phyloP scores from a whole-genome alignment of 352 stramenopile species.

The Blastocystis sp. region DNA sequence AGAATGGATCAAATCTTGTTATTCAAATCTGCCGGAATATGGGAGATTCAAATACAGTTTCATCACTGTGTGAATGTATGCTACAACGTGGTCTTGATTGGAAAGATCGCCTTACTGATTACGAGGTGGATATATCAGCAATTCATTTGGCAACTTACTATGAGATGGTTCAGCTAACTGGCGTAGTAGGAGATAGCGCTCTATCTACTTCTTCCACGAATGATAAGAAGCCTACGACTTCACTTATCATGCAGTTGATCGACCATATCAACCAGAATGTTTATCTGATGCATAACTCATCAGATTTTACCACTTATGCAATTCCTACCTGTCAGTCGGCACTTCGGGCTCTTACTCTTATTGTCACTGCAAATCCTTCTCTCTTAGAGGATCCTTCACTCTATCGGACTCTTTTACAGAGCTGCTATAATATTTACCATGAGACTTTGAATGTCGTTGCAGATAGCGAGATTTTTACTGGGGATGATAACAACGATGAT shows the following conservation, averaged over 20 bases:
- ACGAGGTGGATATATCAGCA: conserved; percentile 42
- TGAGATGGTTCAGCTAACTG: neutral
- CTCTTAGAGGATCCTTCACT: neutral
- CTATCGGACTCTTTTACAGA: neutral
- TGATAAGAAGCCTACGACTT: neutral
- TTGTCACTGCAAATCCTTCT: neutral
- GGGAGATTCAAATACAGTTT: neutral
- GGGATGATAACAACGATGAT: neutral
- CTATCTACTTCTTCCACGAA: neutral
- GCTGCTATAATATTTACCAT: neutral
- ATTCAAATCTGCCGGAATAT: neutral
- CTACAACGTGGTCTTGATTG: neutral
- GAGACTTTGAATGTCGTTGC: conserved; percentile 2
- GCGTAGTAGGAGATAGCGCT: too few species aligned
- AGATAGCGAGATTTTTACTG: neutral
- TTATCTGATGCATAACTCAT: neutral
- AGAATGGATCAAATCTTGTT: neutral
- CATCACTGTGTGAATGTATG: neutral
- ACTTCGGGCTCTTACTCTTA: neutral
- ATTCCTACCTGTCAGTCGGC: neutral
- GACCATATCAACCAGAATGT: neutral
- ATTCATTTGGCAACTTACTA: neutral
- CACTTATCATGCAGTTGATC: neutral
- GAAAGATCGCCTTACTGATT: conserved; percentile 1
- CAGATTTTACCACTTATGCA: neutral